A percentile compares a stretch with the other conserved stretches of the same genome.
Conservation (phyloP, 2,329 filamentous ascomycete species). For the Cladobotryum protrusum region DNA sequence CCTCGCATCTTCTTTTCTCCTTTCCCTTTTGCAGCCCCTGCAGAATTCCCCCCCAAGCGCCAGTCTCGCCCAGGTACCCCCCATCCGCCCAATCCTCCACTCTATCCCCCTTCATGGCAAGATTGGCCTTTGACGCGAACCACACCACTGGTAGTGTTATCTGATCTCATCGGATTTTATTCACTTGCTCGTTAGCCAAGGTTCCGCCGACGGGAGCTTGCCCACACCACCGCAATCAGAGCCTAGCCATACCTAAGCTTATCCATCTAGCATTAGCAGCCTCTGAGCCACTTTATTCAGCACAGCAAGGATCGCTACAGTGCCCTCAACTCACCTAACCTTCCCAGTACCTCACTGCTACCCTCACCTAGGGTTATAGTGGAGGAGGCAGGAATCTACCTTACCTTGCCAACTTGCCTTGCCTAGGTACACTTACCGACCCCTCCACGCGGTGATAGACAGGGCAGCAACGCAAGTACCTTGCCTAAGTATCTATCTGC, state of each 20-base stretch:
- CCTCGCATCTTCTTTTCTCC: slow-evolving; percentile 9
- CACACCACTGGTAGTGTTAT: slow-evolving; percentile 18
- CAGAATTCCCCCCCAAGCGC: slow-evolving; percentile 4
- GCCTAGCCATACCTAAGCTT: not conserved
- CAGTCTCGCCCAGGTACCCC: slow-evolving; percentile 3
- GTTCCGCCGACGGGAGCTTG: not conserved
- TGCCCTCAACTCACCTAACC: too few relatives aligned
- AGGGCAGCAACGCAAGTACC: too few relatives aligned
- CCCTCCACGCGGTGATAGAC: too few relatives aligned
- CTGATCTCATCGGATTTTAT: not conserved
- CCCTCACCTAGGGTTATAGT: too few relatives aligned
- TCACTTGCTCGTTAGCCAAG: not conserved
- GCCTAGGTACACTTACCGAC: too few relatives aligned
- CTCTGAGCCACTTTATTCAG: too few relatives aligned
- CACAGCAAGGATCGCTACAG: too few relatives aligned
- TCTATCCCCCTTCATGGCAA: not conserved
- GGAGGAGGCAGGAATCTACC: too few relatives aligned
- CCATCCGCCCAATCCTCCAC: slow-evolving; percentile 18
- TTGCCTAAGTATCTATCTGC: too few relatives aligned
- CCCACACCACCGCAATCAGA: too few relatives aligned
- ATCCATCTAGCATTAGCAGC: not conserved
- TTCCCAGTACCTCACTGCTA: too few relatives aligned
- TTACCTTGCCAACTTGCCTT: too few relatives aligned
- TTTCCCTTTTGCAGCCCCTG: slow-evolving; percentile 3
- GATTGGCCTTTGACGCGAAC: slow-evolving; percentile 23